phyloP scores from a whole-genome alignment of 2,329 filamentous ascomycete species.

The Torrubiella hemipterigena region DNA sequence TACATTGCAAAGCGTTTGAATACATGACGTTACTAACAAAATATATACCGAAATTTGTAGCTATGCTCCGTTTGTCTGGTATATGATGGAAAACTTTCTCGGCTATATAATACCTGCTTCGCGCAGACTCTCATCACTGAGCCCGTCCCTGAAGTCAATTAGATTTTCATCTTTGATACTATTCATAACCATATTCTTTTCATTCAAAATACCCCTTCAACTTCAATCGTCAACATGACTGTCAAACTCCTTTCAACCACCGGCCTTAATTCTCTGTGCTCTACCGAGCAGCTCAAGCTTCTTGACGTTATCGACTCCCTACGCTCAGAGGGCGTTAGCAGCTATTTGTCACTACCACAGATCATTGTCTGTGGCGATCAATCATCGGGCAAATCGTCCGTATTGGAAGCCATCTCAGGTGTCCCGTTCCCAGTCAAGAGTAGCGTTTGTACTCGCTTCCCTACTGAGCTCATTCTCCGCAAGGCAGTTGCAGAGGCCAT shows the following conservation, averaged over 20 bases:
- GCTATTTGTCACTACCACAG: slow-evolving; percentile 27
- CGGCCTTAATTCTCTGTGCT: slow-evolving; percentile 2
- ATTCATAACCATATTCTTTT: no score
- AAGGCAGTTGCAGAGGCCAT: slow-evolving; percentile 11
- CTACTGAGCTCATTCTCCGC: slow-evolving; percentile 40
- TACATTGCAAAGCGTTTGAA: no score
- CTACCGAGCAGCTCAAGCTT: slow-evolving; percentile 12
- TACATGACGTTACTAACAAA: no score
- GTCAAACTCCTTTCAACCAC: background rate
- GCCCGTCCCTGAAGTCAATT: no score
- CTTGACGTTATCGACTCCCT: slow-evolving; percentile 24
- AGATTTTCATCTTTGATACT: no score
- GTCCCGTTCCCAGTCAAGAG: slow-evolving; percentile 41
- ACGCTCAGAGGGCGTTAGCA: slow-evolving; percentile 20
- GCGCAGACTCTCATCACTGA: no score
- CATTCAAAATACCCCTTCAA: no score
- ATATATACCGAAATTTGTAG: no score
- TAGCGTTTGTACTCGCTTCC: slow-evolving; percentile 41
- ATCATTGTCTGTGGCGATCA: slow-evolving; percentile 45
- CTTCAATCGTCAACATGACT: no score
- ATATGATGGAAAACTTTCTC: no score
- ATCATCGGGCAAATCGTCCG: slow-evolving; percentile 43
- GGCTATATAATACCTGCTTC: no score
- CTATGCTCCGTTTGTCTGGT: no score
- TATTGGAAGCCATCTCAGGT: slow-evolving; percentile 43